Conservation (phyloP, 163 green algal species). For the Picocystis sp. region DNA sequence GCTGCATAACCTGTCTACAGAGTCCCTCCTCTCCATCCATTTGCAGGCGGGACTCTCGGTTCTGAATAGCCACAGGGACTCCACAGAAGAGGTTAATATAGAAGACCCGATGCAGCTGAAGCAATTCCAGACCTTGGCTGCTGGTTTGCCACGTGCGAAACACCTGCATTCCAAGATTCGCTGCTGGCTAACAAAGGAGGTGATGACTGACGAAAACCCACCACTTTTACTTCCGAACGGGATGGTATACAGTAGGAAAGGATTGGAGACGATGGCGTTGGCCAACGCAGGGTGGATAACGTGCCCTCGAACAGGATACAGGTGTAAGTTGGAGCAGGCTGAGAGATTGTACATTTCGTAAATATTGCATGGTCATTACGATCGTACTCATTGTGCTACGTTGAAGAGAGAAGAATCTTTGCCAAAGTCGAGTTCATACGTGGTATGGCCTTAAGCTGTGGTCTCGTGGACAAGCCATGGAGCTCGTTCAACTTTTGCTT, state of each 20-base stretch:
- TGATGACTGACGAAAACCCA: slow-evolving; percentile 89
- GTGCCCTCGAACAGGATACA: slow-evolving; percentile 5
- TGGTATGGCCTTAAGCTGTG: not conserved
- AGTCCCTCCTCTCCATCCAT: slow-evolving; percentile 58
- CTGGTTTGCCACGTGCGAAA: not conserved
- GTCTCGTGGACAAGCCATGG: not conserved
- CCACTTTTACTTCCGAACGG: slow-evolving; percentile 84
- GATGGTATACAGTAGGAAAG: slow-evolving; percentile 46
- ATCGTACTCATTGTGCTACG: not conserved
- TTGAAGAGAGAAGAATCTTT: not conserved
- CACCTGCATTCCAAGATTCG: slow-evolving; percentile 2
- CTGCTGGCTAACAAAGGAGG: slow-evolving; percentile 37
- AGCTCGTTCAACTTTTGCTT: slow-evolving; percentile 3
- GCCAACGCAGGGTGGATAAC: slow-evolving; percentile 1
- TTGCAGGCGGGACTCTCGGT: slow-evolving; percentile 67
- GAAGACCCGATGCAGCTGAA: slow-evolving; percentile 45
- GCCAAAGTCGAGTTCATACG: not conserved
- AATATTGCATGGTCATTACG: not conserved
- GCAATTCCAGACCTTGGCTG: not conserved
- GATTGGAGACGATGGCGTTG: not conserved
- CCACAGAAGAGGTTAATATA: slow-evolving; percentile 11
- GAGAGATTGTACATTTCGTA: not conserved
- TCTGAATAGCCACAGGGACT: slow-evolving; percentile 44
- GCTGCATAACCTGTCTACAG: slow-evolving; percentile 53
- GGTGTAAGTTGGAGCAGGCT: slow-evolving; percentile 1